Conservation (phyloP, 2,329 filamentous ascomycete species). For the Exophiala dermatitidis region DNA sequence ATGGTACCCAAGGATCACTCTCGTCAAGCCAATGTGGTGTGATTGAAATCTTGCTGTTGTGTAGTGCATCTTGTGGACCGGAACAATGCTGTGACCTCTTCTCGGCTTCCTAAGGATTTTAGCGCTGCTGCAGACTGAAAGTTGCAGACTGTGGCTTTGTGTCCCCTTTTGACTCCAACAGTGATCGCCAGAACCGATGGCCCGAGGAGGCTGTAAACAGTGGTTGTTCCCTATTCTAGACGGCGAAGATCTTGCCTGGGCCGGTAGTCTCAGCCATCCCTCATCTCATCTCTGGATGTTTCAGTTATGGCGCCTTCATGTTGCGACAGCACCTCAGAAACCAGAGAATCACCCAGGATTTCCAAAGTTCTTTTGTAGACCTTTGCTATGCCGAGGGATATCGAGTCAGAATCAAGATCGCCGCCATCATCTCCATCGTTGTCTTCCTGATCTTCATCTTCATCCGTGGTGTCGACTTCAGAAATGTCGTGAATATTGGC, state of each 20-base stretch:
- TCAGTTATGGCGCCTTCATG: constrained; percentile 2
- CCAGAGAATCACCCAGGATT: constrained; percentile 25
- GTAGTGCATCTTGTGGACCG: no score
- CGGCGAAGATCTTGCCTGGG: background rate
- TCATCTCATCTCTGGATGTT: background rate
- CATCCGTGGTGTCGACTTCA: constrained; percentile 14
- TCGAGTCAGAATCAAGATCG: constrained; percentile 7
- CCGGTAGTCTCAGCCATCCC: background rate
- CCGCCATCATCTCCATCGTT: constrained; percentile 7
- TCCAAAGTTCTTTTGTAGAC: constrained; percentile 26
- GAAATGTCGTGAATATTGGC: constrained; percentile 14
- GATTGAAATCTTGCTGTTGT: background rate
- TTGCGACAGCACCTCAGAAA: background rate
- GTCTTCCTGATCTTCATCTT: constrained; percentile 10
- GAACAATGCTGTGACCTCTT: no score
- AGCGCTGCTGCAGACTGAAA: no score
- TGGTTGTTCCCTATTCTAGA: no score
- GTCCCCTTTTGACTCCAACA: no score
- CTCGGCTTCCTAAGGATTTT: no score
- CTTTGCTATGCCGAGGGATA: constrained; percentile 17
- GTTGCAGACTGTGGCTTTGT: no score
- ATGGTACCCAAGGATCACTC: background rate
- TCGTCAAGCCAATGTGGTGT: background rate
- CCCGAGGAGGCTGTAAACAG: no score
- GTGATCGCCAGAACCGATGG: no score